These are phyloP conservation scores for Schizophyllum amplum DNA, from an alignment of 1,284 basidiomycete species.

Conservation along the genomic window DNA sequence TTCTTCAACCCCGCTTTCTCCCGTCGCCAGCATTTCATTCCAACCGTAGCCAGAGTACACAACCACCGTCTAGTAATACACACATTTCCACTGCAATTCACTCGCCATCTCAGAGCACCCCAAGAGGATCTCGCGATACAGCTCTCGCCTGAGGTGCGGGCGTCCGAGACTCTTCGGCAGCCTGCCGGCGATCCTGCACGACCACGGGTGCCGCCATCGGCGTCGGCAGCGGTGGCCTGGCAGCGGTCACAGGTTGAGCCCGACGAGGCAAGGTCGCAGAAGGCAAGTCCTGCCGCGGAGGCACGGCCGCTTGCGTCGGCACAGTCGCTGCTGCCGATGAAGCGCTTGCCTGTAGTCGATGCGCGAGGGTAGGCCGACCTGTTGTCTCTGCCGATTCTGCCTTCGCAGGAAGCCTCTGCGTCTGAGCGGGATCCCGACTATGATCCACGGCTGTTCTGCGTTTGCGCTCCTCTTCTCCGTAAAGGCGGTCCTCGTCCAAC, in stretches of 20 bases:
- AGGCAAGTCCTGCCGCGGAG: background rate
- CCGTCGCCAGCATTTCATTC: constrained; percentile 24
- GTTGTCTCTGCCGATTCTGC: no score
- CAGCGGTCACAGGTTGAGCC: background rate
- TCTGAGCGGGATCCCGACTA: background rate
- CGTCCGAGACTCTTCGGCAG: background rate
- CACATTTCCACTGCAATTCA: no score
- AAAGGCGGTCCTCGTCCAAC: constrained; percentile 57
- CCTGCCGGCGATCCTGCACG: background rate
- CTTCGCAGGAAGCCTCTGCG: background rate
- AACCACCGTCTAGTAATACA: no score
- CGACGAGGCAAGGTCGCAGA: background rate
- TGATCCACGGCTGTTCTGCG: constrained; percentile 19
- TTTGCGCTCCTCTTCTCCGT: constrained; percentile 53
- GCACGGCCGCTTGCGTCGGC: no score
- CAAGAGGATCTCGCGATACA: background rate
- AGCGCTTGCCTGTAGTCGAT: no score
- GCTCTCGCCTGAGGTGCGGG: background rate
- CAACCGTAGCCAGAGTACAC: no score
- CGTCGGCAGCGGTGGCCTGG: no score
- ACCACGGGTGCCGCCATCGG: background rate
- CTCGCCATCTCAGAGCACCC: no score
- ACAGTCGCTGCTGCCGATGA: no score
- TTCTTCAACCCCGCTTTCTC: constrained; percentile 22
- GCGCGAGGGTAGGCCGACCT: no score